Percentiles rank a stretch among this genome's conserved stretches.
Conservation (phyloP, 192 early-diverging fungal species). For the Backusella tarrabulga region DNA sequence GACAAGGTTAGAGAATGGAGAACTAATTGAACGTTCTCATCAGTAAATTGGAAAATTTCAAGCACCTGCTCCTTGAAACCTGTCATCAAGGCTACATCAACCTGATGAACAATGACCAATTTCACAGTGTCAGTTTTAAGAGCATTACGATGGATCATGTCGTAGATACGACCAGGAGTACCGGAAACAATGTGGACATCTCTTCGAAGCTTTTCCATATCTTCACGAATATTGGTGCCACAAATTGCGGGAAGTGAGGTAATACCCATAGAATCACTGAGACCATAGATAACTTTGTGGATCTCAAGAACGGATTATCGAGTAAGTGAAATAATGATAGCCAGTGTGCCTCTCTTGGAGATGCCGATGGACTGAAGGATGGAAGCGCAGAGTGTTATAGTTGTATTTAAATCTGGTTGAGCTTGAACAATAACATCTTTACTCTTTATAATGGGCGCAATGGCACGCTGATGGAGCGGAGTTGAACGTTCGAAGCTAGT, state of each 20-base stretch:
- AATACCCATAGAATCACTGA: conserved; percentile 94
- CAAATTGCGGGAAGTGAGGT: conserved; percentile 95
- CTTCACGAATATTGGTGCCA: conserved; percentile 92
- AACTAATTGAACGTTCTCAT: conserved; percentile 89
- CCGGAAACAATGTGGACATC: conserved; percentile 95
- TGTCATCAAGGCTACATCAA: conserved; percentile 96
- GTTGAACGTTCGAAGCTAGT: conserved; percentile 93
- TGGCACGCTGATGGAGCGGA: conserved; percentile 94
- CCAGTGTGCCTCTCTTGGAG: conserved; percentile 77
- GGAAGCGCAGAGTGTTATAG: conserved; percentile 98
- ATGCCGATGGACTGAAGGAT: conserved; percentile 93
- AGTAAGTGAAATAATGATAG: conserved; percentile 94
- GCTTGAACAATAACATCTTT: conserved; percentile 99
- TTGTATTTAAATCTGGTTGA: conserved; percentile 99
- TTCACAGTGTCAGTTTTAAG: conserved; percentile 86
- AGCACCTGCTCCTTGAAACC: conserved; percentile 99
- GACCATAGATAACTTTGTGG: conserved; percentile 88
- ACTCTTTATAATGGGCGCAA: conserved; percentile 90
- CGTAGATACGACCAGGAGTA: conserved; percentile 96
- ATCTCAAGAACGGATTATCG: conserved; percentile 97
- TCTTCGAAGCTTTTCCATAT: conserved; percentile 72
- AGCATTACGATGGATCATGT: conserved; percentile 94
- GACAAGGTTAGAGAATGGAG: conserved; percentile 97
- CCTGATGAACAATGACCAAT: conserved; percentile 98
- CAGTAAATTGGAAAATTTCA: conserved; percentile 91